Evolutionary conservation across 108 stramenopile species (phyloP).

Genomic region (Pseudonitzschia delicatissima): DNA sequence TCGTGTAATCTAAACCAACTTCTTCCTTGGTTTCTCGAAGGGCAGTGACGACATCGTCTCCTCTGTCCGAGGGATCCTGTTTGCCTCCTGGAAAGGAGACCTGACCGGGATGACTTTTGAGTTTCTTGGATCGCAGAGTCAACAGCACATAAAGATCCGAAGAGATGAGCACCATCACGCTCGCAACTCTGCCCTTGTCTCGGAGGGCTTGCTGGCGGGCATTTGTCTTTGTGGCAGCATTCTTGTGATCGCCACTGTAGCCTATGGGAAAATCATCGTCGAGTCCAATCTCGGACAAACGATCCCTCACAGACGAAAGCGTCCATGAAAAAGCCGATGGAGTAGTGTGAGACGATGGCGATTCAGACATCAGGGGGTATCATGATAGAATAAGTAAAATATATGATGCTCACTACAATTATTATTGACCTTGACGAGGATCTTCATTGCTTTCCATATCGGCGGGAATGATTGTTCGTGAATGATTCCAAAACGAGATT

Average conservation of each 20-base stretch:
- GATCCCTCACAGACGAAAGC: background rate
- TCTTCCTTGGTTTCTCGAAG: conserved; percentile 68
- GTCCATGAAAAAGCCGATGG: too few relatives aligned
- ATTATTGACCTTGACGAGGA: too few relatives aligned
- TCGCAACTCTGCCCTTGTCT: conserved; percentile 7
- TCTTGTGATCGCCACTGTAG: background rate
- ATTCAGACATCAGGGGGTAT: too few relatives aligned
- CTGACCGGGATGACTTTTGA: conserved; percentile 65
- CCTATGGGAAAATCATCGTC: background rate
- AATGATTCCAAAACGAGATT: too few relatives aligned
- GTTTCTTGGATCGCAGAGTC: conserved; percentile 47
- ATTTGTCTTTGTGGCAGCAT: background rate
- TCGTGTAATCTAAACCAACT: conserved; percentile 47
- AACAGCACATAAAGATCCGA: conserved; percentile 42
- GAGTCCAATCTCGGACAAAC: background rate
- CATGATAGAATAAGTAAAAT: too few relatives aligned
- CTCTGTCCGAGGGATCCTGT: conserved; percentile 54
- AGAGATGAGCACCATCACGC: conserved; percentile 18
- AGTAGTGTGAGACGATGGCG: too few relatives aligned
- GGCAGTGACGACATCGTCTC: conserved; percentile 57
- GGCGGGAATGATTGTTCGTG: too few relatives aligned
- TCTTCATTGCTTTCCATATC: too few relatives aligned
- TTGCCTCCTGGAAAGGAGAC: conserved; percentile 74
- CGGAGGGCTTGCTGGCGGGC: background rate
- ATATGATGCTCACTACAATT: too few relatives aligned